These are phyloP conservation scores for Triticum urartu DNA, from an alignment of 176 grass and related monocot genomes.

Conservation along the genomic window DNA sequence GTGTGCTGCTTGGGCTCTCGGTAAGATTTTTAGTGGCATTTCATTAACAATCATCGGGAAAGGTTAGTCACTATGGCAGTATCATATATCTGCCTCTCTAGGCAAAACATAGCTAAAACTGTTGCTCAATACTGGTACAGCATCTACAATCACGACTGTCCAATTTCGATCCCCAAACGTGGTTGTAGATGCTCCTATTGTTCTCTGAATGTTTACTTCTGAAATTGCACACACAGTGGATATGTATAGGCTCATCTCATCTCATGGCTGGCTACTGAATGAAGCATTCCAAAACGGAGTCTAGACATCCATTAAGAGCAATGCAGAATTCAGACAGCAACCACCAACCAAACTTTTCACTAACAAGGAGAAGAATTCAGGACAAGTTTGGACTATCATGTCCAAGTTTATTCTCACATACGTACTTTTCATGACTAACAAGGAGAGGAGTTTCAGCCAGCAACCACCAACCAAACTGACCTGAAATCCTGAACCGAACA, in stretches of 20 bases:
- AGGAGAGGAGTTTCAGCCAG: background rate
- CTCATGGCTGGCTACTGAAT: background rate
- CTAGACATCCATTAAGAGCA: background rate
- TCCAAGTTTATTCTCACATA: background rate
- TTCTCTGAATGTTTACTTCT: background rate
- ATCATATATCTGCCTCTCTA: background rate
- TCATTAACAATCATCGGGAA: background rate
- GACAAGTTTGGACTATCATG: no score
- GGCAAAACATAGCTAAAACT: background rate
- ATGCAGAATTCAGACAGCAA: background rate
- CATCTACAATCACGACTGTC: no score
- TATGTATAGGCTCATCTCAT: background rate
- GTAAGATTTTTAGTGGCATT: background rate
- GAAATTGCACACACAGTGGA: background rate
- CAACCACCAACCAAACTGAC: background rate
- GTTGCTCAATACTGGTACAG: background rate
- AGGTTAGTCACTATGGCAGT: background rate
- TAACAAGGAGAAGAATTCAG: no score
- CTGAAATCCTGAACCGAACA: background rate
- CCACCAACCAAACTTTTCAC: no score
- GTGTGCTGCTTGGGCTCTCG: background rate
- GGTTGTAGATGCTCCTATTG: no score
- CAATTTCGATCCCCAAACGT: no score
- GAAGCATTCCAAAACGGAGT: background rate
- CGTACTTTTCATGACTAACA: background rate